These are phyloP conservation scores for Cladorrhinum sp. DNA, from an alignment of 2,329 filamentous ascomycete genomes.

Conservation along the genomic window DNA sequence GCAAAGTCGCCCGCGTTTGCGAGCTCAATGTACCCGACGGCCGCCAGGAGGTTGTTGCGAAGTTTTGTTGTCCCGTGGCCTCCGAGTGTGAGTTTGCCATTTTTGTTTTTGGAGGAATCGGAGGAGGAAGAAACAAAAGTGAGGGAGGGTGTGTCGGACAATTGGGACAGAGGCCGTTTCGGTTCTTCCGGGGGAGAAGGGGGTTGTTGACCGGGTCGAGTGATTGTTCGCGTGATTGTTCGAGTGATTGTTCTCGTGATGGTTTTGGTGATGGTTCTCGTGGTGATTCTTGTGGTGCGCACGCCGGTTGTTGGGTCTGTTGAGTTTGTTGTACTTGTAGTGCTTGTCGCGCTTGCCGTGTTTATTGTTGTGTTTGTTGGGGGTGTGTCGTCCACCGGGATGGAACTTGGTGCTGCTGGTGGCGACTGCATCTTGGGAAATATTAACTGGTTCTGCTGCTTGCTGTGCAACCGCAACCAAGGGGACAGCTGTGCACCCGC, in stretches of 20 bases:
- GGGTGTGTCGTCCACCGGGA: no score
- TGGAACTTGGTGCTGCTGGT: background rate
- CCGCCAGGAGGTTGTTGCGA: conserved; percentile 23
- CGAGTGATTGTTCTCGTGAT: background rate
- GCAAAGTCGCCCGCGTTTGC: conserved; percentile 56
- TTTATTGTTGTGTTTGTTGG: no score
- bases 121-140: no score
- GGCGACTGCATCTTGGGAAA: background rate
- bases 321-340: no score
- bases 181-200: no score
- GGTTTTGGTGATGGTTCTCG: no score
- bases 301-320: no score
- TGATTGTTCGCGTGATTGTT: background rate
- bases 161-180: background rate
- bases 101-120: background rate
- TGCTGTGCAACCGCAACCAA: background rate
- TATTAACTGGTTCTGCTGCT: background rate
- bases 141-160: background rate
- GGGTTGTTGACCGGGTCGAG: background rate
- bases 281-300: no score
- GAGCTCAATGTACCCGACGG: conserved; percentile 51
- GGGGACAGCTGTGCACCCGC: background rate
- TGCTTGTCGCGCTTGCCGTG: no score
- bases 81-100: background rate
- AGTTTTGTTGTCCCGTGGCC: conserved; percentile 14